phyloP scores from a whole-genome alignment of 257 asterid genomes.

The Fraxinus anomala region DNA sequence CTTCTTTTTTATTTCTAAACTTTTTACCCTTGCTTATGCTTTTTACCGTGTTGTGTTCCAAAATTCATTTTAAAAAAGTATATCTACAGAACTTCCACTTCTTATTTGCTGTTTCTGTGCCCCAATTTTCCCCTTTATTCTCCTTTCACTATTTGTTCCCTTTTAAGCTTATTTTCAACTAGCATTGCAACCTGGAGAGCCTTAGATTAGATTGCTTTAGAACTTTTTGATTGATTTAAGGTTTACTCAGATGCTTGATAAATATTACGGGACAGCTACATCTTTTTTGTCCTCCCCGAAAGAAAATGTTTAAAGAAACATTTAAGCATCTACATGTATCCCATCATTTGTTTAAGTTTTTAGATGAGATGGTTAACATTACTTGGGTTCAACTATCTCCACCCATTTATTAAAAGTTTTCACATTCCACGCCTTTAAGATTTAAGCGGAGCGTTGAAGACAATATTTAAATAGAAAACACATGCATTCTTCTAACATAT shows the following conservation, averaged over 20 bases:
- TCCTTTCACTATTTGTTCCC: background rate
- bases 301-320: background rate
- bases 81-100: slow-evolving; percentile 6
- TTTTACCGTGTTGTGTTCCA: background rate
- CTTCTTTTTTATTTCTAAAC: background rate
- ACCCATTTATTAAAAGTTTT: background rate
- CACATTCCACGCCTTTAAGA: background rate
- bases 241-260: slow-evolving; percentile 2
- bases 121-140: slow-evolving; percentile 13
- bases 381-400: background rate
- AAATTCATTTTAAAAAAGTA: background rate
- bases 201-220: background rate
- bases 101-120: slow-evolving; percentile 15
- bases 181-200: slow-evolving; percentile 12
- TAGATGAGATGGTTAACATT: background rate
- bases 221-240: background rate
- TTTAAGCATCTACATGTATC: background rate
- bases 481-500: background rate
- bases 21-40: slow-evolving; percentile 9
- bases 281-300: background rate
- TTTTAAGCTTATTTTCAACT: slow-evolving; percentile 17
- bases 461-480: too few species aligned
- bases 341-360: background rate
- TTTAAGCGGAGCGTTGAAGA: background rate
- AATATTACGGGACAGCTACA: background rate